Conservation (phyloP, 768 basidiomycete species). For the Hydnomerulius pinastri region DNA sequence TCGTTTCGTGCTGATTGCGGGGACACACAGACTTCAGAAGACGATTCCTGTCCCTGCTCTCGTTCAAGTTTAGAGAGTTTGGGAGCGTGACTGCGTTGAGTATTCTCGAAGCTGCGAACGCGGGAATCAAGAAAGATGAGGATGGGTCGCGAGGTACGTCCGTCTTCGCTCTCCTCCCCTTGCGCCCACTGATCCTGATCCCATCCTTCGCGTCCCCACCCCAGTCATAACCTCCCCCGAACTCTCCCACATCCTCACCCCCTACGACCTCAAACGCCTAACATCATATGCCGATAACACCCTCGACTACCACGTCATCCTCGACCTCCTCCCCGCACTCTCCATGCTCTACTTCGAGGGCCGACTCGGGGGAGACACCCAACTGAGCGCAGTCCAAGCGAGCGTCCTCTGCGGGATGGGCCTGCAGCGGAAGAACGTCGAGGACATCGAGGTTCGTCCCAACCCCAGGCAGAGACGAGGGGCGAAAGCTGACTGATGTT, state of each 20-base stretch:
- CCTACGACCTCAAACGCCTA: conserved; percentile 94
- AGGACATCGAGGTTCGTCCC: conserved; percentile 92
- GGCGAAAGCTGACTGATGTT: too few relatives aligned
- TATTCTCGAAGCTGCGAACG: conserved; percentile 82
- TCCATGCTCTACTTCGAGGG: conserved; percentile 85
- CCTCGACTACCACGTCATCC: conserved; percentile 94
- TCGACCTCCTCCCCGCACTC: conserved; percentile 85
- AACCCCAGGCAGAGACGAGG: too few relatives aligned
- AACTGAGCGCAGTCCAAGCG: conserved; percentile 85
- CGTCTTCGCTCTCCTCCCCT: conserved; percentile 31
- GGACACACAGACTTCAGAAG: conserved; percentile 94
- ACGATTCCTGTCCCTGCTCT: conserved; percentile 86
- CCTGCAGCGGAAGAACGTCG: conserved; percentile 84
- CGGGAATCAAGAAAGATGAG: conserved; percentile 49
- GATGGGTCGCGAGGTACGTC: conserved; percentile 29
- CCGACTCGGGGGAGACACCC: conserved; percentile 63
- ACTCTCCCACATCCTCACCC: conserved; percentile 67
- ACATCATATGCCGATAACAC: conserved; percentile 95
- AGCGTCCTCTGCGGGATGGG: conserved; percentile 90
- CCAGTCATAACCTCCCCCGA: conserved; percentile 41
- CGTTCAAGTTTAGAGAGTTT: conserved; percentile 95
- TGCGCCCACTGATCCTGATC: background rate
- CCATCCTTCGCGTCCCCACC: conserved; percentile 26
- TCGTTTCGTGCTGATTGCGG: too few relatives aligned
- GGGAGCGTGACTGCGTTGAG: conserved; percentile 85